Base-by-base conservation (phyloP, 805 yeast species). In the Wickerhamiella sergipiensis region DNA sequence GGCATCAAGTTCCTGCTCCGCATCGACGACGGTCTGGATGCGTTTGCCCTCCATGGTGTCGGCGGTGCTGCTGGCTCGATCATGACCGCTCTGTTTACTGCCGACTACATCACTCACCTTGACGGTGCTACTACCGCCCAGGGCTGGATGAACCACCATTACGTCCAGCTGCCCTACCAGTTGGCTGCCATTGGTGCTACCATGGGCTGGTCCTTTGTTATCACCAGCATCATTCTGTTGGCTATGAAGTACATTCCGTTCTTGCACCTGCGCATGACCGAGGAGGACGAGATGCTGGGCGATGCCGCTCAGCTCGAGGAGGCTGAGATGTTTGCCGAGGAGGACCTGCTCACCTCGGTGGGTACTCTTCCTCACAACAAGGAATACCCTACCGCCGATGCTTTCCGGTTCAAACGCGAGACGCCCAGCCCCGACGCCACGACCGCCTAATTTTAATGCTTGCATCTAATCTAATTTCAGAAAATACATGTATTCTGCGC, bases 11-110 rank as follows among this genome's bases (percentile, higher is more conserved):
- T 71, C 59, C 49, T 79, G 54, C 66, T 90, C 53, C 75, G 74
- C 52, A 87, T 90, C 59, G 97, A 90, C 66, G 97, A 90, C 64
- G 97, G 97, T 76, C 76, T 89, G 73, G 97, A 88, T 67, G 95
- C 86, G 48, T 90, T 84, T 70, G 85, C 96, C 33, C 71, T 89
- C 50, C 97, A 90, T 68, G 96, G 95, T 61, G 81, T 89, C 55
- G 97, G 97, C 67, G 97, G 96, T 50, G 77, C 83, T 61, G 71
- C 77, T 56, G 97, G 97, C 49, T 79, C 86, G 23, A 72, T 83
- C 22, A 64, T 85, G 68, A 89, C 97, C 26, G 97, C 95, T 65
- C 73, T 90, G 57, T 89, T 90, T 66, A 95, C 97, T 39, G 95
- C 95, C 51, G 94, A 88, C 70, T 87, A 89, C 69, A 80, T 89